Conservation (phyloP, 257 asterid genomes). For the Solanum bulbocastanum region DNA sequence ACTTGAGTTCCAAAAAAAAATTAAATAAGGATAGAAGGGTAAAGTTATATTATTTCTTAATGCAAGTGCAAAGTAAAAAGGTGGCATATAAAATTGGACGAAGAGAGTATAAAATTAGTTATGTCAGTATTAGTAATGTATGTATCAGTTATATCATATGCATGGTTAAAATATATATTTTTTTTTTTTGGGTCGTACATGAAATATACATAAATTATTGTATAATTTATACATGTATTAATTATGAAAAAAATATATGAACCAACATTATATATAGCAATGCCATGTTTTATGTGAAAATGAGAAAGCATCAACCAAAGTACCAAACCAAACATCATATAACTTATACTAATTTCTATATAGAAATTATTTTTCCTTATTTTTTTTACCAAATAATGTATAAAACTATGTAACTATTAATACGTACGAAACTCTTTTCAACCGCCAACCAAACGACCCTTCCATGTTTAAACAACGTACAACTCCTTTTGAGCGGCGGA, state of each 20-base stretch:
- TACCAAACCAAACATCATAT: neutral
- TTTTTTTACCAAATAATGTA: neutral
- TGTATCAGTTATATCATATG: neutral
- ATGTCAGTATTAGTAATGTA: no score
- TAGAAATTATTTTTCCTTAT: neutral
- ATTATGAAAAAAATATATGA: neutral
- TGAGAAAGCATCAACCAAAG: neutral
- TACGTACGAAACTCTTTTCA: neutral
- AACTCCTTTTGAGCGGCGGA: no score
- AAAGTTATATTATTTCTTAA: no score
- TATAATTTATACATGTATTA: neutral
- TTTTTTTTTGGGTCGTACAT: neutral
- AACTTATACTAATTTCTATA: neutral
- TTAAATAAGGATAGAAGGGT: no score
- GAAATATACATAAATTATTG: neutral
- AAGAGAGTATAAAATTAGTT: no score
- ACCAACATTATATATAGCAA: neutral
- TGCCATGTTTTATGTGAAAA: neutral
- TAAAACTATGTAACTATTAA: neutral
- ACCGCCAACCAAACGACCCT: neutral
- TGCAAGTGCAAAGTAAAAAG: no score
- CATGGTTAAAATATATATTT: neutral
- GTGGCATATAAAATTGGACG: no score
- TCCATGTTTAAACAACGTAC: no score
- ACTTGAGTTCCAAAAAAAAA: no score